Evolutionary conservation across 2,329 filamentous ascomycete genomes (phyloP).

Genomic region (Talaromyces sp.): DNA sequence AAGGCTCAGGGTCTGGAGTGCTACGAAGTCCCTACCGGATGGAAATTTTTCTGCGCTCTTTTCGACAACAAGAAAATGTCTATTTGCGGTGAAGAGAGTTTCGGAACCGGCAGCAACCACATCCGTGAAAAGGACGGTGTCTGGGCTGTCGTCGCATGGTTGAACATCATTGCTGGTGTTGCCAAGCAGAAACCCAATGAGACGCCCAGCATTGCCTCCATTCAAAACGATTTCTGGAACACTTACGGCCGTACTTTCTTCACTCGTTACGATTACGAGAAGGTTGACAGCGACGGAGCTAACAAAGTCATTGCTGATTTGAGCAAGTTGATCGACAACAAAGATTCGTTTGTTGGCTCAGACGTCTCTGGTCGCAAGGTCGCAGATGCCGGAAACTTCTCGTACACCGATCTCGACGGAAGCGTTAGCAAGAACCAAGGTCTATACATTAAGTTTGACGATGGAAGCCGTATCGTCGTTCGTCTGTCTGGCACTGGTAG

Average conservation of each 20-base stretch:
- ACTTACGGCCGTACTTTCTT: slow-evolving; percentile 98
- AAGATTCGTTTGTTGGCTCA: slow-evolving; percentile 75
- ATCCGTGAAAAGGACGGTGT: slow-evolving; percentile 98
- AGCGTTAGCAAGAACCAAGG: slow-evolving; percentile 95
- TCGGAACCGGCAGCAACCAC: slow-evolving; percentile 96
- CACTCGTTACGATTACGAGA: slow-evolving; percentile 97
- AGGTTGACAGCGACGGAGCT: slow-evolving; percentile 85
- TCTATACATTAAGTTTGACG: slow-evolving; percentile 88
- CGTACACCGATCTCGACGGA: slow-evolving; percentile 97
- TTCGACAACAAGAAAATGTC: slow-evolving; percentile 95
- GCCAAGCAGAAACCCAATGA: slow-evolving; percentile 74
- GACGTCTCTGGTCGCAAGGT: slow-evolving; percentile 79
- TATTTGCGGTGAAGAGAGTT: slow-evolving; percentile 97
- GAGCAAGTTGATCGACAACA: slow-evolving; percentile 69
- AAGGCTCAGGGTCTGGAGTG: slow-evolving; percentile 86
- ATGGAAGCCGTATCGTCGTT: slow-evolving; percentile 91
- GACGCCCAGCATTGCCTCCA: slow-evolving; percentile 88
- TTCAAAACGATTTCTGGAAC: slow-evolving; percentile 96
- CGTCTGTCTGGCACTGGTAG: slow-evolving; percentile 92
- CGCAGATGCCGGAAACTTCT: slow-evolving; percentile 88
- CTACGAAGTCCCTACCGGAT: slow-evolving; percentile 97
- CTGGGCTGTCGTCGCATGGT: slow-evolving; percentile 95
- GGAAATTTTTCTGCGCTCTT: slow-evolving; percentile 98
- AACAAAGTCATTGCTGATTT: slow-evolving; percentile 84
- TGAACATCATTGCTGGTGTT: slow-evolving; percentile 96